Evolutionary conservation across 139 green algal species (phyloP), one percentile per base, ranked within the genome.

Genomic region (Tetradesmus obliquus): DNA sequence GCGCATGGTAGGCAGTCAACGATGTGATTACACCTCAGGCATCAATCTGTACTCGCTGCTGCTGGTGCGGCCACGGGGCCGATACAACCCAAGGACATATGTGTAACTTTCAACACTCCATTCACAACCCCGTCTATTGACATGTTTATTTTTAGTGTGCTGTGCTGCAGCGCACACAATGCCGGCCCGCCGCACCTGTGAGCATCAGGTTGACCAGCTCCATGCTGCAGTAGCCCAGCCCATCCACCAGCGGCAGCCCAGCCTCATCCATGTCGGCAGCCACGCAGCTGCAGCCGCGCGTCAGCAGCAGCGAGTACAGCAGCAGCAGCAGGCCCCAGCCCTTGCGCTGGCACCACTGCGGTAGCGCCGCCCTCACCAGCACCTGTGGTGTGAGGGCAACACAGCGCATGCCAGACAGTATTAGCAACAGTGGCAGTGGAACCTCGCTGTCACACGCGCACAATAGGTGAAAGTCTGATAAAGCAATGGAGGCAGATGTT

Each of bases 161-260:
- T 45, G 32, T 45, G 32, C 32, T 45, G 32, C 32, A 45, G 32
- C 32, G 32, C 32, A 45, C 32, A 45, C 32, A 45, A 45, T 45
- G 32, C 32, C 32, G 32, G 32, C 32, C 32, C 32, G 32, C 89
- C 57, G 57, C 79, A 88, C 94, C 93, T 71, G 84, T 91, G 3
- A 96, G 24, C 10, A 96, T 15, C 0, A 97, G 90, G 91, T 96
- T 96, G 51, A 97, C 95, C 62, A 97, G 91, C 87, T 97, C 95
- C 88, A 96, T 94, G 12, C 92, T 96, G 93, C 95, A 96, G 93
- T 96, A 96, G 60, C 94, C 93, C 45, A 96, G 93, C 71, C 83
- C 90, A 45, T 87, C 95, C 84, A 95, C 92, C 3, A 96, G 94
- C 20, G 91, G 74, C 20, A 90, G 93, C 32, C 7, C 17, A 2